Base-by-base conservation (phyloP, 495 filamentous ascomycete species). In the Trypethelium eluteriae region DNA sequence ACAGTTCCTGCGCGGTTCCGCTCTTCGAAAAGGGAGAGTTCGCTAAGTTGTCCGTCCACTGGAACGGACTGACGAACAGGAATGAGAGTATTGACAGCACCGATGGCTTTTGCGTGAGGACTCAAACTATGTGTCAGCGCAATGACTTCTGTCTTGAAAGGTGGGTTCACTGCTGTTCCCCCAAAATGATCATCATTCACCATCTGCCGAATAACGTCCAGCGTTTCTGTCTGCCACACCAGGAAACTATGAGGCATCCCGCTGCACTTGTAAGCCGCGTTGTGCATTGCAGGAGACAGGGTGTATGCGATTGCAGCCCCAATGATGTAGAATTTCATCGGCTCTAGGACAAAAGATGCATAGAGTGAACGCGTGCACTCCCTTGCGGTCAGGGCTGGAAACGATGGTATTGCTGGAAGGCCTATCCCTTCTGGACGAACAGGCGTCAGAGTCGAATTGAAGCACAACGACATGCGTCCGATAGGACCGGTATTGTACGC, bases 51-150 rank as follows among this genome's bases (percentile, higher is more conserved):
- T 2, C 79, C 83, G 36, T 84, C 86, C 69, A 88, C 81, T 4
- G 82, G 78, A 6, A 62, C 64, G 18, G 83, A 75, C 1, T 85
- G 84, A 18, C 89, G 83, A 2, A 93, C 78, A 0, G 90, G 90
- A 68, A 93, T 79, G n/a, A 93, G 81, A 0, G 89, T 92, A 74
- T 94, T 93, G 64, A 91, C 87, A 11, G 90, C 88, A 1, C 90
- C 90, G 66, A 94, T 92, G 7, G 87, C 89, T 53, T 86, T 85
- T 6, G 89, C 90, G 70, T 94, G 89, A 68, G 84, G 83, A 65
- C 87, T 90, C 69, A 88, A 84, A 36, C 87, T 81, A 64, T 88
- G 83, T 2, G 91, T 79, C 41, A 86, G 83, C 5, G 84, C 80
- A 66, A 89, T 86, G 18, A 91, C 82, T 65, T 87, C 83, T 3